These are phyloP conservation scores for Pseudopyricularia javanii DNA, from an alignment of 2,329 filamentous ascomycete genomes.

Conservation along the genomic window DNA sequence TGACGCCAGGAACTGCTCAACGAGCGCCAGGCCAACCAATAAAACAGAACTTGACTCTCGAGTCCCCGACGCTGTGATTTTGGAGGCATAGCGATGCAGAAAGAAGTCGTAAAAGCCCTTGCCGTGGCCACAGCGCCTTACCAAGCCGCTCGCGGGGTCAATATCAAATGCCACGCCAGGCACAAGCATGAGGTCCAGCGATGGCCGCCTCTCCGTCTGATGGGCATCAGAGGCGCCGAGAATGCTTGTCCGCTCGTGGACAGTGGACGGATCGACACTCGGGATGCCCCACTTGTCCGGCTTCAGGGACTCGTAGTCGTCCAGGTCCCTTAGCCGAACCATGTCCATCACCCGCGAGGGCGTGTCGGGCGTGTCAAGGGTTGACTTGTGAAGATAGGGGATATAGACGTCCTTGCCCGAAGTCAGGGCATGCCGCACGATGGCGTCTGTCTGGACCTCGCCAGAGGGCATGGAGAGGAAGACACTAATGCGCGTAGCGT, in stretches of 20 bases:
- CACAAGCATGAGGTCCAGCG: constrained; percentile 76
- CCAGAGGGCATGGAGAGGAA: constrained; percentile 87
- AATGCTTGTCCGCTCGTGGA: constrained; percentile 57
- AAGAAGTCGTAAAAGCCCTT: constrained; percentile 97
- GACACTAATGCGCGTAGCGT: constrained; percentile 66
- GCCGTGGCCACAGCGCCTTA: constrained; percentile 79
- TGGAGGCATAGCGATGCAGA: constrained; percentile 57
- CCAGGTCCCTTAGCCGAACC: constrained; percentile 61
- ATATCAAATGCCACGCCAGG: constrained; percentile 87
- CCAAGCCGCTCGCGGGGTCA: constrained; percentile 33
- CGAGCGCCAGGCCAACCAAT: constrained; percentile 67
- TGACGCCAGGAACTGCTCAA: constrained; percentile 64
- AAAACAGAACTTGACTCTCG: constrained; percentile 22
- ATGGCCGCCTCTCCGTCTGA: constrained; percentile 19
- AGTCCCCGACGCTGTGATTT: constrained; percentile 18
- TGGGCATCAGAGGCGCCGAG: constrained; percentile 47
- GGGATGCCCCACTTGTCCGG: constrained; percentile 91
- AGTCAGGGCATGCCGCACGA: constrained; percentile 69
- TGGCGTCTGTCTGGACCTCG: constrained; percentile 72
- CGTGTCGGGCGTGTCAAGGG: constrained; percentile 30
- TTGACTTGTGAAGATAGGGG: constrained; percentile 67
- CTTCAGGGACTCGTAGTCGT: constrained; percentile 67
- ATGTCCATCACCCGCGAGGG: constrained; percentile 80
- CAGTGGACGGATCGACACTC: constrained; percentile 56
- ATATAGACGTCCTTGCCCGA: constrained; percentile 80